Percentiles rank a stretch among this genome's conserved stretches.
These are phyloP conservation scores for Globisporangium acanthophoron DNA, from an alignment of 352 stramenopile species.

Conservation along the genomic window DNA sequence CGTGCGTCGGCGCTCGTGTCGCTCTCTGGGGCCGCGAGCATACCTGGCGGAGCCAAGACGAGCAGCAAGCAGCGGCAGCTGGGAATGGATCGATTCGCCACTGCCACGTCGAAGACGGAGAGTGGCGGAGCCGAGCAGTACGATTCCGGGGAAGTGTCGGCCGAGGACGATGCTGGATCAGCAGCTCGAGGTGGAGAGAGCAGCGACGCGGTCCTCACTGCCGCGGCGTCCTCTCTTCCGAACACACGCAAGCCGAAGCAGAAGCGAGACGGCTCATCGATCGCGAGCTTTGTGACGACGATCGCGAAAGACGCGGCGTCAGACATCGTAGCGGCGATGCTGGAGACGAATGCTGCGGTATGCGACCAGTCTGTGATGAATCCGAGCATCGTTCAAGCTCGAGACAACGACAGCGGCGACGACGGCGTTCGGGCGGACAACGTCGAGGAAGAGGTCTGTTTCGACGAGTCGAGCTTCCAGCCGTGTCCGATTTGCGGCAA, in stretches of 20 bases:
- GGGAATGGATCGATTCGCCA: conserved; percentile 36
- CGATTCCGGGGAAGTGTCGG: conserved; percentile 1
- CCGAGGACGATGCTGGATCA: conserved; percentile 2
- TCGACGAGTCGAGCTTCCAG: conserved; percentile 15
- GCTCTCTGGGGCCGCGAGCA: conserved; percentile 6
- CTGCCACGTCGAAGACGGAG: conserved; percentile 9
- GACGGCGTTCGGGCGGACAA: neutral
- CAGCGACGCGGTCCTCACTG: neutral
- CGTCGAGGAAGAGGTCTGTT: neutral
- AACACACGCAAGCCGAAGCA: neutral
- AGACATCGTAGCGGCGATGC: conserved; percentile 14
- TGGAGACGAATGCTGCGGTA: conserved; percentile 15
- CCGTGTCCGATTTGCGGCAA: conserved; percentile 59
- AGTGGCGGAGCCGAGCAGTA: neutral
- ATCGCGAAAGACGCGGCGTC: conserved; percentile 8
- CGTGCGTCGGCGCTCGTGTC: conserved; percentile 43
- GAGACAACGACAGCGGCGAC: neutral
- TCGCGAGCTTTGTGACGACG: conserved; percentile 8
- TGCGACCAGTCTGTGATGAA: neutral
- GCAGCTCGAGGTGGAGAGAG: neutral
- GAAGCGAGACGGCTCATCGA: neutral
- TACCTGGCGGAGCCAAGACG: neutral
- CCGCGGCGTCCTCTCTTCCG: neutral
- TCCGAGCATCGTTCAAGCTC: neutral
- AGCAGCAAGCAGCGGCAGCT: conserved; percentile 30